Percentiles rank a stretch among this genome's conserved stretches.
These are phyloP conservation scores for Gastrodia elata DNA, from an alignment of 106 monocot genomes.

Conservation along the genomic window DNA sequence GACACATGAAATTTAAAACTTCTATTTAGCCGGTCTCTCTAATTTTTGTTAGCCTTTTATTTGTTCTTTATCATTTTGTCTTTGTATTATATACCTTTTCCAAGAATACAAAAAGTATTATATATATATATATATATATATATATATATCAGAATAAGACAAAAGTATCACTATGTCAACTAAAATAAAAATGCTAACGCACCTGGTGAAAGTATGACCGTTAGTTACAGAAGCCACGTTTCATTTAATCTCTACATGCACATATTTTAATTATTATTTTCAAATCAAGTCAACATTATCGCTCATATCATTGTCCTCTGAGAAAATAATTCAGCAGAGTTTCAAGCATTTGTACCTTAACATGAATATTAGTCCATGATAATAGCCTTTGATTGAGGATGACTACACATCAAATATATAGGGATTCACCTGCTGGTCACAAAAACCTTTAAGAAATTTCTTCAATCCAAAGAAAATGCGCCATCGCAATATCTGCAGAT, in stretches of 20 bases:
- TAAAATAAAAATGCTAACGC: background rate
- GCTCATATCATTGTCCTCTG: background rate
- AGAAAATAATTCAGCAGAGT: no score
- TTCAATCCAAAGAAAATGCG: slow-evolving; percentile 5
- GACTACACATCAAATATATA: background rate
- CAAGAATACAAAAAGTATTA: no score
- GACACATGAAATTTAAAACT: no score
- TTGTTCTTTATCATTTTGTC: no score
- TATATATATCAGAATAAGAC: background rate
- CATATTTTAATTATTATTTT: background rate
- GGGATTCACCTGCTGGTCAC: background rate
- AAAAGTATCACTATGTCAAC: background rate
- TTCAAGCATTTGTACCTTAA: background rate
- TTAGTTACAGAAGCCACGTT: background rate
- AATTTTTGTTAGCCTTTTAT: no score
- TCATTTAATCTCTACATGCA: background rate
- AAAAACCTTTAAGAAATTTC: background rate
- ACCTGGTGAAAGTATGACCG: background rate
- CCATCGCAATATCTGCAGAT: slow-evolving; percentile 8
- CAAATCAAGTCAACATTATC: background rate
- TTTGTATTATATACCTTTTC: no score
- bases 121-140: no score
- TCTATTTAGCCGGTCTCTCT: no score
- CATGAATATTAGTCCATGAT: background rate
- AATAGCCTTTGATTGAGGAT: background rate